Evolutionary conservation across 2,329 filamentous ascomycete species (phyloP), one percentile per base, ranked within the genome.

Genomic region (Helicocarpus griseus): DNA sequence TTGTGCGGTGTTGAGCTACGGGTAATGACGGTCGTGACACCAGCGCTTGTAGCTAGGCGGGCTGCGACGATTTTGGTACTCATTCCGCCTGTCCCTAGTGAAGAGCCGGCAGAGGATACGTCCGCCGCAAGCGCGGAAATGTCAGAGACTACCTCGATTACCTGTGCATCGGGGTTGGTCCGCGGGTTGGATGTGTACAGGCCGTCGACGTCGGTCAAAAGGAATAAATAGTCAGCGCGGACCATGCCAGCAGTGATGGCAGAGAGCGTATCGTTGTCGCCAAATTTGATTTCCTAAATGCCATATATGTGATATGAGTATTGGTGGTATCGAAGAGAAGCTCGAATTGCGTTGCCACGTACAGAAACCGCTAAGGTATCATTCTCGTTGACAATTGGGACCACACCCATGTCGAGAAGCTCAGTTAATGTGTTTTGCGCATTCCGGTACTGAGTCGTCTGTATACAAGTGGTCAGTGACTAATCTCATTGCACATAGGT

Each of bases 161-260:
- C 82, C 63, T 85, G 81, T 7, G 93, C 93, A 62, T 96, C 86
- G 0, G 89, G 83, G 61, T 95, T 77, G 1, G 82, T 84, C 28
- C 93, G 80, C 1, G 93, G 93, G 61, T 98, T 98, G 69, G 91
- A 93, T 69, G 95, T 89, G 69, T 98, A 98, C 11, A 98, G 76
- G 65, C 91, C 96, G 66, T 98, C 93, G 45, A 98, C 93, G 65
- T 98, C 93, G 1, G 93, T 98, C 93, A 98, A 97, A 57, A 98
- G 78, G 70, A 98, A 98, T 8, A 98, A 78, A 62, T 95, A 88
- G 64, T 98, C 90, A 48, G 93, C 93, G 63, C 95, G 89, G 19
- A 97, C 87, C 89, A 97, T 97, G 58, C 87, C 93, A 1, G 93
- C 89, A 0, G 93, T 95, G 60, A 98, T 96, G 52, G 93, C 93